Evolutionary conservation across 805 yeast species (phyloP).

Genomic region (Kazachstania africana): DNA sequence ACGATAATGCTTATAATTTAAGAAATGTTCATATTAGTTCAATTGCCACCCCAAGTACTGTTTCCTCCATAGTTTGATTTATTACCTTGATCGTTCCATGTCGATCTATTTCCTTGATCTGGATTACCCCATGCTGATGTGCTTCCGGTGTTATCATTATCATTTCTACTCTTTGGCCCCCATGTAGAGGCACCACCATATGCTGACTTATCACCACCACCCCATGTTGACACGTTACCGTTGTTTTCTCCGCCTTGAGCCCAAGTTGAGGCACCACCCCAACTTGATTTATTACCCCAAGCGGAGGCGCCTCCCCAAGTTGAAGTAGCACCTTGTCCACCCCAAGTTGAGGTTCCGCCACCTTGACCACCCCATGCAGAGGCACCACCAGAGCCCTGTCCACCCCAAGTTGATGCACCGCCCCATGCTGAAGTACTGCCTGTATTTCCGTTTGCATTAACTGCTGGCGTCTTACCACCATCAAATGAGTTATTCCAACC

Average conservation of each 20-base stretch:
- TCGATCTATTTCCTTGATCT: slow-evolving; percentile 23
- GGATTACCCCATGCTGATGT: slow-evolving; percentile 33
- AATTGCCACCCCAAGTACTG: slow-evolving; percentile 27
- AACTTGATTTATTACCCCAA: slow-evolving; percentile 27
- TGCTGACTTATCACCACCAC: slow-evolving; percentile 28
- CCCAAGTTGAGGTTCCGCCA: slow-evolving; percentile 37
- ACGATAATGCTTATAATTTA: too few species aligned
- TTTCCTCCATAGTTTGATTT: slow-evolving; percentile 18
- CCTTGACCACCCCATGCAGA: slow-evolving; percentile 33
- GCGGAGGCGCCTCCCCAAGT: slow-evolving; percentile 30
- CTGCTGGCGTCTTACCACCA: slow-evolving; percentile 36
- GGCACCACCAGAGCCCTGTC: slow-evolving; percentile 27
- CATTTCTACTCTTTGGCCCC: slow-evolving; percentile 16
- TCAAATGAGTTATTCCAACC: slow-evolving; percentile 44
- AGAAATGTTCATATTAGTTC: too few species aligned
- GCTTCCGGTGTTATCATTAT: slow-evolving; percentile 22
- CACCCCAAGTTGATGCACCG: slow-evolving; percentile 36
- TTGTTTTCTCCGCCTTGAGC: slow-evolving; percentile 31
- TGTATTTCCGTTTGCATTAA: slow-evolving; percentile 24
- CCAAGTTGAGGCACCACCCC: slow-evolving; percentile 42
- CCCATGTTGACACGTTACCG: slow-evolving; percentile 36
- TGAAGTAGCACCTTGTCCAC: slow-evolving; percentile 29
- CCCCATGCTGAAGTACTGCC: slow-evolving; percentile 33
- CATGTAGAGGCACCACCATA: slow-evolving; percentile 35
- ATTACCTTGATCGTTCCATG: slow-evolving; percentile 29